Percentiles rank a stretch among this genome's conserved stretches.
Evolutionary conservation across 345 rosid species (phyloP).

Genomic region (Syzygium oleosum): DNA sequence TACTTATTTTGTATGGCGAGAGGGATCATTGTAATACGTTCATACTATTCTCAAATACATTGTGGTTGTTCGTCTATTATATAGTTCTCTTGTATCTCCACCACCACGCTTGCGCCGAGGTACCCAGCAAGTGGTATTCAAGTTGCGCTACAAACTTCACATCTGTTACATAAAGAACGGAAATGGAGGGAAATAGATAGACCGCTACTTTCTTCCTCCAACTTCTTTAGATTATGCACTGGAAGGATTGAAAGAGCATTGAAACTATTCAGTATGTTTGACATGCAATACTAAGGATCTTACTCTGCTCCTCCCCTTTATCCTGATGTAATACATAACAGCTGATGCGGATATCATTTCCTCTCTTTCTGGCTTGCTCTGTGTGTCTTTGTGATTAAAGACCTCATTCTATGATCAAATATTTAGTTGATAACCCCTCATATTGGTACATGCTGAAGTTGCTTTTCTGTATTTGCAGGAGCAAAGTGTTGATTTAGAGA

Average conservation of each 20-base stretch:
- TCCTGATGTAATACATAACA: background rate
- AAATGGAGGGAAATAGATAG: background rate
- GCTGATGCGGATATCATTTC: background rate
- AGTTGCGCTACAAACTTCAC: background rate
- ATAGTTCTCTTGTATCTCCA: background rate
- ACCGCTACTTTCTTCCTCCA: background rate
- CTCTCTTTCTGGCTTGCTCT: background rate
- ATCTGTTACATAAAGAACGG: background rate
- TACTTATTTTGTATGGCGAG: background rate
- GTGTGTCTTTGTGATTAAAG: background rate
- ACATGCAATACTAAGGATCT: background rate
- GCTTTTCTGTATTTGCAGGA: conserved; percentile 39
- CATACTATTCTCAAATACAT: background rate
- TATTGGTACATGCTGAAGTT: background rate
- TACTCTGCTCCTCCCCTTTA: background rate
- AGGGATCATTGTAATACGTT: background rate
- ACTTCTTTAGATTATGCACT: background rate
- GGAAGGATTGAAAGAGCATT: background rate
- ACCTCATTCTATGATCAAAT: background rate
- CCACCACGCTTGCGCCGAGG: background rate
- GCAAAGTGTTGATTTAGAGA: conserved; percentile 80
- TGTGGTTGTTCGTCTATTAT: background rate
- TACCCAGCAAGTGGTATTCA: background rate
- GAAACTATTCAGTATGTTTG: background rate
- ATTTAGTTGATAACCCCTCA: background rate